These are phyloP conservation scores for Megacollybia marginata DNA, from an alignment of 768 basidiomycete species.

Conservation along the genomic window DNA sequence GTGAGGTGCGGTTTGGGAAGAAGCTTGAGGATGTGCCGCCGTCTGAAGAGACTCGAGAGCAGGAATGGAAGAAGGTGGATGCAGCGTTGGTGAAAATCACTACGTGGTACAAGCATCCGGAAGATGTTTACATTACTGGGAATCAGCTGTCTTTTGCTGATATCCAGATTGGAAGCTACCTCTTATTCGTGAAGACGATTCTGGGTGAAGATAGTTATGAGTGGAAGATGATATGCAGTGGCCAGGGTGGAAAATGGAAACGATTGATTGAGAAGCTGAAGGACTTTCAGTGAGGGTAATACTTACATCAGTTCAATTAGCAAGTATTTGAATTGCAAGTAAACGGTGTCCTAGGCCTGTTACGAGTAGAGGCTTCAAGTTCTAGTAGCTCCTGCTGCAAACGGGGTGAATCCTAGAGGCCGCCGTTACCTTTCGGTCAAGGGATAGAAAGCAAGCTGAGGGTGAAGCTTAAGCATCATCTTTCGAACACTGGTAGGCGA, in stretches of 20 bases:
- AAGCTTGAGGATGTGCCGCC: constrained; percentile 29
- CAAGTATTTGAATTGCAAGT: too few relatives aligned
- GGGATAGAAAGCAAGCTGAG: too few relatives aligned
- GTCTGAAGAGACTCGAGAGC: constrained; percentile 18
- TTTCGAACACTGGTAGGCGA: too few relatives aligned
- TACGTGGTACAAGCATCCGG: constrained; percentile 21
- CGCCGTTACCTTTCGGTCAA: too few relatives aligned
- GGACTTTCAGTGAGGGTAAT: too few relatives aligned
- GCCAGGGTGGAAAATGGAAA: constrained; percentile 37
- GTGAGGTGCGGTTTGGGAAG: constrained; percentile 23
- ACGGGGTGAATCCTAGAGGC: too few relatives aligned
- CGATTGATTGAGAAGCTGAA: too few relatives aligned
- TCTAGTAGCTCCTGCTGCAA: too few relatives aligned
- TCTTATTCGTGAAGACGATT: constrained; percentile 23
- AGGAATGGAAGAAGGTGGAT: constrained; percentile 30
- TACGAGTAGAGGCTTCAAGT: too few relatives aligned
- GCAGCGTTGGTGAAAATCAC: constrained; percentile 20
- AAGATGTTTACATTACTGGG: constrained; percentile 15
- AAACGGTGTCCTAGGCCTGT: too few relatives aligned
- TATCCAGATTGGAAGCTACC: constrained; percentile 24
- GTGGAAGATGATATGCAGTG: constrained; percentile 32
- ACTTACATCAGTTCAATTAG: too few relatives aligned
- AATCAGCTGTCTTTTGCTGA: constrained; percentile 31
- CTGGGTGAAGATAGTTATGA: constrained; percentile 30
- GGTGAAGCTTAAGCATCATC: too few relatives aligned